A percentile compares a stretch with the other conserved stretches of the same genome.
Conservation (phyloP, 129 eudicot species). For the Glebionis coronaria region DNA sequence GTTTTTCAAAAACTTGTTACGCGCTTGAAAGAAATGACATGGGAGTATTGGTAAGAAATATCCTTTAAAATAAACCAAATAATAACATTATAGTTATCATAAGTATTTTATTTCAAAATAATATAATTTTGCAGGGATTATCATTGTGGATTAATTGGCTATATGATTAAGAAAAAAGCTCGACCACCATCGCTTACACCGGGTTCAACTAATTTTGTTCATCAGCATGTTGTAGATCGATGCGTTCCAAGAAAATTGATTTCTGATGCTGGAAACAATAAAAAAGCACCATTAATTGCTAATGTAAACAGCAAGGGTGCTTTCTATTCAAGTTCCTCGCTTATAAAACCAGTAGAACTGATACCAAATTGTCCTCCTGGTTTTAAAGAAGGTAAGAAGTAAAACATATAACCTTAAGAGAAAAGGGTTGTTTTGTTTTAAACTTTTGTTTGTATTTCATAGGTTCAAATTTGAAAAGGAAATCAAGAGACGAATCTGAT, state of each 20-base stretch:
- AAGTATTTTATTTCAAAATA: slow-evolving; percentile 12
- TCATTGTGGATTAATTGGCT: slow-evolving; percentile 89
- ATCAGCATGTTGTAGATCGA: slow-evolving; percentile 31
- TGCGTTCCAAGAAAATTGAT: slow-evolving; percentile 29
- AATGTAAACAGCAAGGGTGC: slow-evolving; percentile 23
- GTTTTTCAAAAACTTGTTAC: slow-evolving; percentile 75
- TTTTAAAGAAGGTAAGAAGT: slow-evolving; percentile 34
- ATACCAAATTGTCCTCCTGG: slow-evolving; percentile 16
- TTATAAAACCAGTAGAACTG: slow-evolving; percentile 22
- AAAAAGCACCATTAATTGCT: slow-evolving; percentile 23
- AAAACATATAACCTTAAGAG: background rate
- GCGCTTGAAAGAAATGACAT: slow-evolving; percentile 86
- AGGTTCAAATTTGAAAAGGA: slow-evolving; percentile 46
- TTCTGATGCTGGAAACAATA: slow-evolving; percentile 23
- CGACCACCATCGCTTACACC: slow-evolving; percentile 26
- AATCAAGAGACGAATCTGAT: slow-evolving; percentile 15
- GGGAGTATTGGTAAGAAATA: slow-evolving; percentile 70
- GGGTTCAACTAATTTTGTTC: slow-evolving; percentile 28
- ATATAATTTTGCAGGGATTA: slow-evolving; percentile 66
- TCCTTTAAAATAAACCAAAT: background rate
- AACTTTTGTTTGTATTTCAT: slow-evolving; percentile 14
- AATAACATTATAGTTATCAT: too few species aligned
- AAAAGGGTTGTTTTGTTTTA: background rate
- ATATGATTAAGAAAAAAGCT: slow-evolving; percentile 51
- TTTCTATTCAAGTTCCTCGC: slow-evolving; percentile 18